A percentile compares a stretch with the other conserved stretches of the same genome.
phyloP scores from a whole-genome alignment of 108 stramenopile species.

The Pseudonitzschia pungens region DNA sequence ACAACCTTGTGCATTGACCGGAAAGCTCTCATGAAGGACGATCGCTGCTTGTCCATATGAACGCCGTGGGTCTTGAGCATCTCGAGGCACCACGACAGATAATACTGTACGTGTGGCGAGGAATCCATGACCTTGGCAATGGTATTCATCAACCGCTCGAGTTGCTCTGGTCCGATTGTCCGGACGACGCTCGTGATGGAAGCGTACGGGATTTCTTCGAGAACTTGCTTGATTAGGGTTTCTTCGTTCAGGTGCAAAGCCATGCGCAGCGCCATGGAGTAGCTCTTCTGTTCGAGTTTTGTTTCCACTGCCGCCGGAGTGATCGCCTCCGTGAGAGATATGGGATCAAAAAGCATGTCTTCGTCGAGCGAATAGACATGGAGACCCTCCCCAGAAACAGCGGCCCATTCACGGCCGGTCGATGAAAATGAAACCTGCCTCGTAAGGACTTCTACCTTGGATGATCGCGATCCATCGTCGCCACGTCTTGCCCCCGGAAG shows the following conservation, averaged over 20 bases:
- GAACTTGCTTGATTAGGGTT: conserved; percentile 66
- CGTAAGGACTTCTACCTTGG: conserved; percentile 83
- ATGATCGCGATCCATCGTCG: conserved; percentile 86
- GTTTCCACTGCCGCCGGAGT: conserved; percentile 80
- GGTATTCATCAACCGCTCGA: conserved; percentile 77
- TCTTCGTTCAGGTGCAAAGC: conserved; percentile 85
- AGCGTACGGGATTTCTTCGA: conserved; percentile 77
- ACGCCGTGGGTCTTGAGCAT: conserved; percentile 76
- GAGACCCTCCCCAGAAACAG: conserved; percentile 86
- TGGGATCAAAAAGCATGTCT: conserved; percentile 92
- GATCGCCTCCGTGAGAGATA: conserved; percentile 81
- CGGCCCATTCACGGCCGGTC: conserved; percentile 87
- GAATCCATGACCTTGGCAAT: conserved; percentile 73
- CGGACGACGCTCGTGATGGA: conserved; percentile 76
- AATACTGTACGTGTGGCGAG: conserved; percentile 89
- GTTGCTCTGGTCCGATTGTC: conserved; percentile 64
- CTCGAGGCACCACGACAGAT: conserved; percentile 80
- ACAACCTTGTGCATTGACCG: conserved; percentile 73
- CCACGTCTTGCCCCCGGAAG: conserved; percentile 85
- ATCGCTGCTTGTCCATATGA: conserved; percentile 78
- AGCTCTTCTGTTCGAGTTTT: conserved; percentile 62
- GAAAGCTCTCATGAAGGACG: conserved; percentile 79
- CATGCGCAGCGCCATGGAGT: conserved; percentile 75
- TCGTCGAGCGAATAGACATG: conserved; percentile 91
- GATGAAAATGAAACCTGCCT: conserved; percentile 82